Base-by-base conservation (phyloP, 2,329 filamentous ascomycete species). In the Curvularia spicifera region DNA sequence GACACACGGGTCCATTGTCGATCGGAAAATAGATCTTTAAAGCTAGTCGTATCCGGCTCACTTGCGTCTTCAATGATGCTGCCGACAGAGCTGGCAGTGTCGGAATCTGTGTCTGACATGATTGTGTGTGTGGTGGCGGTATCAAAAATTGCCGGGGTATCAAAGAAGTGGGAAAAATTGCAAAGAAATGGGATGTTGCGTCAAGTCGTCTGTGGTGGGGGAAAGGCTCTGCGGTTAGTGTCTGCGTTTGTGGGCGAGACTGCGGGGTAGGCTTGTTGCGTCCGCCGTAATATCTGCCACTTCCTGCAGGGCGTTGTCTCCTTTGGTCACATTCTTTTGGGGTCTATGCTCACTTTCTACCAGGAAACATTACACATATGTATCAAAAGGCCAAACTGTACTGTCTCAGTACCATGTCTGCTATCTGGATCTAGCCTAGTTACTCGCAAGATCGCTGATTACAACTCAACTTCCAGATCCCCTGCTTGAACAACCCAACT, bases 21-120 rank as follows among this genome's bases (percentile, higher is more conserved):
- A n/a, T 72, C 67, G 59, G 72, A 76, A 52, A 76, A 76, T 33
- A 76, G 61, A 51, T 72, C 74, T 56, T 75, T 73, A 70, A 76
- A 76, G 7, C 57, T 70, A 26, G 71, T 72, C 40, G 69, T 71
- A 60, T 76, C 73, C 12, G 72, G 69, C 62, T 76, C 73, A 61
- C 72, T 75, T 53, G 61, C 66, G 43, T 75, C 73, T 51, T 76
- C 73, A 40, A 74, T 57, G 31, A 76, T 74, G 63, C 68, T 71
- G 43, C 73, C 73, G 1, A 67, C 67, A 4, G 73, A 76, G 67
- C 72, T 75, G 33, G 68, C 71, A 3, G 63, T 62, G 35, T 74
- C 72, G 6, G 72, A 73, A 35, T 69, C 70, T 28, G 60, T 64
- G 61, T 72, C 67, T 13, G 73, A 65, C 73, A 76, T 76, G 10